These are phyloP conservation scores for Acacia confusa DNA, from an alignment of 306 rosid species.

Conservation along the genomic window DNA sequence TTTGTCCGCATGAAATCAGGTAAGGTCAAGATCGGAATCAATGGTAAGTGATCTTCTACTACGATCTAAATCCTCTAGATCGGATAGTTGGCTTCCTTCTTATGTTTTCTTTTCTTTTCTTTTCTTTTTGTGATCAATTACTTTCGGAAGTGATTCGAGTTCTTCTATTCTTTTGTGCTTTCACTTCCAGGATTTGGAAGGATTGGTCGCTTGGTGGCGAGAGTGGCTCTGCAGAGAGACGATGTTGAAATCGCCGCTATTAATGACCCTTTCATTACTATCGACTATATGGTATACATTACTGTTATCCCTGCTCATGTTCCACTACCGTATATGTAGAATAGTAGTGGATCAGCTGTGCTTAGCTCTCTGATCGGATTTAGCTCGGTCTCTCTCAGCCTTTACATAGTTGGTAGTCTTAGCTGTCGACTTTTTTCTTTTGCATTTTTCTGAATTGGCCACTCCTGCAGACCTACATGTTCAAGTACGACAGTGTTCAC, in stretches of 20 bases:
- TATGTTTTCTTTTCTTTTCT: too few species aligned
- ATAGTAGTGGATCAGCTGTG: neutral
- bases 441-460: neutral
- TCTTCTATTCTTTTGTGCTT: neutral
- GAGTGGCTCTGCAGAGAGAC: conserved; percentile 73
- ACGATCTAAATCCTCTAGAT: neutral
- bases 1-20: conserved; percentile 39
- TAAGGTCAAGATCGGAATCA: conserved; percentile 84
- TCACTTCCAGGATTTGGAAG: conserved; percentile 69
- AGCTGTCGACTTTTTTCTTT: neutral
- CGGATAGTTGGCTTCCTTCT: neutral
- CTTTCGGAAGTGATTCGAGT: neutral
- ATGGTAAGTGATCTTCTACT: conserved; percentile 41
- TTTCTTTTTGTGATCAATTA: neutral
- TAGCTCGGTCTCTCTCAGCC: neutral
- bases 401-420: neutral
- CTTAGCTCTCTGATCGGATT: neutral
- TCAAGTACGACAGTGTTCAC: conserved; percentile 77
- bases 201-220: conserved; percentile 79
- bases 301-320: neutral
- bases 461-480: conserved; percentile 61
- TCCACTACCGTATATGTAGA: neutral
- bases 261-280: conserved; percentile 71
- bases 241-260: conserved; percentile 70
- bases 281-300: conserved; percentile 61